Base-by-base conservation (phyloP, 2,329 filamentous ascomycete species). In the Elsinoe perseae region DNA sequence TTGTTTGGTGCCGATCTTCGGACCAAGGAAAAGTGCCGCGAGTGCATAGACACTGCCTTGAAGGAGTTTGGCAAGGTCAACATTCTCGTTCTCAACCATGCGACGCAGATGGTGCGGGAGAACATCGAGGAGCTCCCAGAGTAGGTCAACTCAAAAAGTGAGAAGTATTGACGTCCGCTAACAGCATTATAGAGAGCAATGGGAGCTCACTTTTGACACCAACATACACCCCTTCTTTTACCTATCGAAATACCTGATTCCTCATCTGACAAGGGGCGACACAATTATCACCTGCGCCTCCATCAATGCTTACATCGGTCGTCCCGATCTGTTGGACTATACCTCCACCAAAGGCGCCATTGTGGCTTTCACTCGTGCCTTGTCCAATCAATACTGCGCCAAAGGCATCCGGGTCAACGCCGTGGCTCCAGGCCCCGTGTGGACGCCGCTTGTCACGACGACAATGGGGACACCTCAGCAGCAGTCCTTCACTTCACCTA, bases 221-320 rank as follows among this genome's bases (percentile, higher is more conserved):
- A 95, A 93, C 73, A 90, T 93, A 65, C 85, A 92, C 70, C 80
- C 86, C 2, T 85, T 83, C 74, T 93, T 90, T 76, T 92, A 84
- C 73, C 76, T 92, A 32, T 79, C 87, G 59, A 93, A 93, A 69
- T 89, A 91, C 66, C 72, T 79, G 10, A 76, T 93, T 9, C 83
- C 82, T 0, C 85, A 91, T 70, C 86, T 93, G 82, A 80, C 81
- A 65, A 69, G 70, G n/a, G 88, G 89, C 32, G 79, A 82, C 56
- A 83, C 82, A 23, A 89, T 95, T 68, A 89, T 95, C 78, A 93
- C 92, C 75, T 90, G 89, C 67, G 84, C 87, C 43, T 90, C 86
- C 28, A 84, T 93, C 68, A 92, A 92, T 68, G 86, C 84, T 23
- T 93, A 92, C 72, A 80, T 90, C 57, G 88, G 88, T 36, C 85